Conservation (phyloP, 2,329 filamentous ascomycete genomes). For the Capronia coronata region DNA sequence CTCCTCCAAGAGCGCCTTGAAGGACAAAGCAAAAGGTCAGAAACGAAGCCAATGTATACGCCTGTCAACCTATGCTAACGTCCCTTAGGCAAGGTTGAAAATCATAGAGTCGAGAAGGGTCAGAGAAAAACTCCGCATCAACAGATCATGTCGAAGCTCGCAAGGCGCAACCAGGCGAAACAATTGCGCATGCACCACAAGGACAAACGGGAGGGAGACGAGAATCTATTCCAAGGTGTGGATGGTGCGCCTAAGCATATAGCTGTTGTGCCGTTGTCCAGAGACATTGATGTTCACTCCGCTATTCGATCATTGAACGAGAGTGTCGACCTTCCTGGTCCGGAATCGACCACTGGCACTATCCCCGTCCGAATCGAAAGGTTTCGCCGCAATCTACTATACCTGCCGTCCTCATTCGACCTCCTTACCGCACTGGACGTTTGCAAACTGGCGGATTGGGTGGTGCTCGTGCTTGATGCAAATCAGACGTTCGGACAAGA, state of each 20-base stretch:
- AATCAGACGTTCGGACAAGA: constrained; percentile 75
- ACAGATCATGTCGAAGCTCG: constrained; percentile 94
- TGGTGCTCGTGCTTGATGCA: constrained; percentile 76
- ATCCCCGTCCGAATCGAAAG: constrained; percentile 69
- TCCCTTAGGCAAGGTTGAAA: constrained; percentile 64
- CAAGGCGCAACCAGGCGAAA: constrained; percentile 88
- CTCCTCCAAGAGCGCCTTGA: constrained; percentile 77
- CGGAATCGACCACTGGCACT: constrained; percentile 52
- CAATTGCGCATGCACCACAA: constrained; percentile 81
- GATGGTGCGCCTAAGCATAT: constrained; percentile 84
- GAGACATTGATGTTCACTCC: constrained; percentile 59
- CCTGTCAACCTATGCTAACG: constrained; percentile 17
- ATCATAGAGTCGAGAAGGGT: constrained; percentile 55
- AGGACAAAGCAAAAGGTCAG: constrained; percentile 75
- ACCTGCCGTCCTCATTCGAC: constrained; percentile 67
- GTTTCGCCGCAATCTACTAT: constrained; percentile 92
- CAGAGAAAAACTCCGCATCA: constrained; percentile 85
- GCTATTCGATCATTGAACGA: constrained; percentile 66
- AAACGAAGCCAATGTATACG: constrained; percentile 9
- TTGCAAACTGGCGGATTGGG: constrained; percentile 82
- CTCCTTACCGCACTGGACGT: constrained; percentile 75
- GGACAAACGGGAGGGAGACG: constrained; percentile 71
- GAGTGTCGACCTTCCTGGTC: constrained; percentile 70
- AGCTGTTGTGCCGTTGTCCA: constrained; percentile 76
- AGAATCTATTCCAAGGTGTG: constrained; percentile 74